phyloP scores from a whole-genome alignment of 2,329 filamentous ascomycete species.

The Cercospora citrullina region DNA sequence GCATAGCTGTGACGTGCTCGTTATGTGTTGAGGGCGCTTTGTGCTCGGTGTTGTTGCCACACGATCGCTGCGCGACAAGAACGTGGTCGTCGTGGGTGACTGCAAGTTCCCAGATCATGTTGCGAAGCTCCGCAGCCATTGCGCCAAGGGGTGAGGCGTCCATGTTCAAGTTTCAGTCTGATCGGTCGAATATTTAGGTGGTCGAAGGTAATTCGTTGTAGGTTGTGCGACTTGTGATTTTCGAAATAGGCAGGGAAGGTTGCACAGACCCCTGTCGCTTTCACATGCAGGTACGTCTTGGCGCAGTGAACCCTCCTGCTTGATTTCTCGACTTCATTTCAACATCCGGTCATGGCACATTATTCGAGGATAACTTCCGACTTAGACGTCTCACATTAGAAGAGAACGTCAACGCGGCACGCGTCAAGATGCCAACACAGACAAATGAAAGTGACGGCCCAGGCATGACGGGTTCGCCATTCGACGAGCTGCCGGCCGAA shows the following conservation, averaged over 20 bases:
- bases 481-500: too few species aligned
- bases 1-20: background rate
- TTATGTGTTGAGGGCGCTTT: background rate
- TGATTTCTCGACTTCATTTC: too few species aligned
- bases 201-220: too few species aligned
- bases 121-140: background rate
- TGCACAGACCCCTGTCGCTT: background rate
- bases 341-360: too few species aligned
- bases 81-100: background rate
- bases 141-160: background rate
- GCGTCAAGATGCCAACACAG: too few species aligned
- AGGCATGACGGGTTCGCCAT: too few species aligned
- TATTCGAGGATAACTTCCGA: too few species aligned
- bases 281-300: background rate
- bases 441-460: too few species aligned
- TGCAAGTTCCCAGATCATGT: background rate
- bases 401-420: too few species aligned
- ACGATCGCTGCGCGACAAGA: background rate
- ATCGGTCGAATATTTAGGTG: too few species aligned
- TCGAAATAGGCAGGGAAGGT: background rate
- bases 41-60: background rate
- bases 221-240: background rate
- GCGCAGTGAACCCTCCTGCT: background rate
- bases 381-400: too few species aligned
- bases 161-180: background rate